Evolutionary conservation across 768 basidiomycete species (phyloP).

Genomic region (Pleurotus djamor): DNA sequence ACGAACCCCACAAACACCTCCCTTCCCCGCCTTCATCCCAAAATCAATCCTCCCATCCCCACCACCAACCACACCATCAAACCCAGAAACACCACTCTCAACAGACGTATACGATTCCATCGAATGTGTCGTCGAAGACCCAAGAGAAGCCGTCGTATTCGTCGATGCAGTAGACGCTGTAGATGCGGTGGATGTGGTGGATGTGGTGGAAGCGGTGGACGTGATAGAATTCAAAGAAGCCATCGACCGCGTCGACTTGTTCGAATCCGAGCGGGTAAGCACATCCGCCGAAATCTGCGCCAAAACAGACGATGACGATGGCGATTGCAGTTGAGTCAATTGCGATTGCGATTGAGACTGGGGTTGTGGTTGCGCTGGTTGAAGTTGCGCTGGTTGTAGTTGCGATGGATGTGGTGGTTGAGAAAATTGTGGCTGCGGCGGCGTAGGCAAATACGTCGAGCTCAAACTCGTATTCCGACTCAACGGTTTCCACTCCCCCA

Average conservation of each 20-base stretch:
- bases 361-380: no score
- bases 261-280: neutral
- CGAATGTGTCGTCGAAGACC: neutral
- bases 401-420: no score
- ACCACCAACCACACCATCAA: neutral
- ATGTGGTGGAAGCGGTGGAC: neutral
- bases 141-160: no score
- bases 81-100: neutral
- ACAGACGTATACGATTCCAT: neutral
- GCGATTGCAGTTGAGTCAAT: no score
- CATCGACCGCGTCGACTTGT: neutral
- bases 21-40: neutral
- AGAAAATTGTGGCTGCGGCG: no score
- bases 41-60: neutral
- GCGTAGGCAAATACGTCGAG: no score
- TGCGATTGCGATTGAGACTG: no score
- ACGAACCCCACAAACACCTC: slow-evolving; percentile 1
- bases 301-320: no score
- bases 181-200: neutral
- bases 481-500: neutral
- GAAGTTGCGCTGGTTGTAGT: no score
- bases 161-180: no score
- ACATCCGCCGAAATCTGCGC: neutral
- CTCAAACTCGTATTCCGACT: neutral
- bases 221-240: neutral